phyloP scores from a whole-genome alignment of 176 grass and related monocot genomes.

The Otatea glauca region DNA sequence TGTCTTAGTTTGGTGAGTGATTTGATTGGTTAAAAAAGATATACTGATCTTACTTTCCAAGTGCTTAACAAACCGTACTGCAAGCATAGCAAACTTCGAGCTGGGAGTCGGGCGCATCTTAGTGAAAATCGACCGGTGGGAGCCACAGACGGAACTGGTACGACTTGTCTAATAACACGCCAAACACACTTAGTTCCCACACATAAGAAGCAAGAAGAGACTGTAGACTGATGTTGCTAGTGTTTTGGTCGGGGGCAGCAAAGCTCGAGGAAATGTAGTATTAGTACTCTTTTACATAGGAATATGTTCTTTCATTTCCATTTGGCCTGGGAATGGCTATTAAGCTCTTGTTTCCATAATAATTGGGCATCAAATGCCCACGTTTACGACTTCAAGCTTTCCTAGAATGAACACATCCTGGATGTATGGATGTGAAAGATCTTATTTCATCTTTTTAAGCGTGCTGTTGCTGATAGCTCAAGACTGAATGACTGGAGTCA shows the following conservation, averaged over 20 bases:
- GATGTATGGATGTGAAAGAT: background rate
- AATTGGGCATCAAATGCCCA: slow-evolving; percentile 15
- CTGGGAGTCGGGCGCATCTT: background rate
- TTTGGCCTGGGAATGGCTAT: background rate
- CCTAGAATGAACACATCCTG: background rate
- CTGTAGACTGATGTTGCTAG: background rate
- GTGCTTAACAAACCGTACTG: background rate
- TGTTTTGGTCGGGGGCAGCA: slow-evolving; percentile 7
- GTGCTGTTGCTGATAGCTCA: background rate
- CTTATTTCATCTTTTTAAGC: background rate
- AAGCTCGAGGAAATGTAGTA: slow-evolving; percentile 17
- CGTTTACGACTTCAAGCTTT: background rate
- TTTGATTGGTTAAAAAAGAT: slow-evolving; percentile 27
- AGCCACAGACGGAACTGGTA: background rate
- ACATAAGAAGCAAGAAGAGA: slow-evolving; percentile 14
- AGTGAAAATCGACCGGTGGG: background rate
- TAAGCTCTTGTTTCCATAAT: slow-evolving; percentile 28
- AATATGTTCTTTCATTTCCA: background rate
- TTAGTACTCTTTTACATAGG: background rate
- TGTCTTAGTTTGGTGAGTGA: background rate
- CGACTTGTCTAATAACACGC: background rate
- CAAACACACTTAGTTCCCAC: background rate
- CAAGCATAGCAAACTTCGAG: background rate
- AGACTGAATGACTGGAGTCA: background rate
- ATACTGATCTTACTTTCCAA: background rate